These are phyloP conservation scores for Chlorella sorokiniana DNA, from an alignment of 139 green algal genomes.

Conservation along the genomic window DNA sequence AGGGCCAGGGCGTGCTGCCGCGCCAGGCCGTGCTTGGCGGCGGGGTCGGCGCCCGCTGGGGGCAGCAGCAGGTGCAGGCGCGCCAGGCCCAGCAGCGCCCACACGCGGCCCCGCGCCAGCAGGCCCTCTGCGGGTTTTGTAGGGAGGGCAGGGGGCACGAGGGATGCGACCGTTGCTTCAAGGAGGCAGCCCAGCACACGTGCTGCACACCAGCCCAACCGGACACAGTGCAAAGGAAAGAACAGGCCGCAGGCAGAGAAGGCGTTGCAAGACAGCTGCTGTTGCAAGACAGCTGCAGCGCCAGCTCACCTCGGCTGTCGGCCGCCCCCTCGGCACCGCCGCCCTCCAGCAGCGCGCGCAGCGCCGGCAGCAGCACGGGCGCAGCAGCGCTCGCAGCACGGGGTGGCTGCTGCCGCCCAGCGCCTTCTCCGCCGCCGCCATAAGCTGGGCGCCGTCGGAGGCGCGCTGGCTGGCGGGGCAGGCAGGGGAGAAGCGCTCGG, in stretches of 20 bases:
- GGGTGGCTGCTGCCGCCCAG: conserved; percentile 23
- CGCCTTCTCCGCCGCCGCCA: neutral
- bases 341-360: conserved; percentile 21
- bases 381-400: conserved; percentile 39
- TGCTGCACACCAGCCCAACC: no score
- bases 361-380: conserved; percentile 52
- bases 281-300: no score
- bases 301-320: neutral
- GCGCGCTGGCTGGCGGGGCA: neutral
- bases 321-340: neutral
- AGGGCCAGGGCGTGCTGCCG: conserved; percentile 38
- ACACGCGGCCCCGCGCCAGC: conserved; percentile 56
- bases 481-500: neutral
- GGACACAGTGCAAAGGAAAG: neutral
- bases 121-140: conserved; percentile 19
- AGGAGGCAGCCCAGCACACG: neutral
- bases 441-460: neutral
- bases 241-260: neutral
- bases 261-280: neutral
- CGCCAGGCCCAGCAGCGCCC: conserved; percentile 77
- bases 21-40: conserved; percentile 59
- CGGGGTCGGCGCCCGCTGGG: conserved; percentile 78
- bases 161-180: neutral
- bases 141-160: neutral
- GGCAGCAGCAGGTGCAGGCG: conserved; percentile 83